Conservation (phyloP, 257 asterid species). For the Cynanchum wilfordii region DNA sequence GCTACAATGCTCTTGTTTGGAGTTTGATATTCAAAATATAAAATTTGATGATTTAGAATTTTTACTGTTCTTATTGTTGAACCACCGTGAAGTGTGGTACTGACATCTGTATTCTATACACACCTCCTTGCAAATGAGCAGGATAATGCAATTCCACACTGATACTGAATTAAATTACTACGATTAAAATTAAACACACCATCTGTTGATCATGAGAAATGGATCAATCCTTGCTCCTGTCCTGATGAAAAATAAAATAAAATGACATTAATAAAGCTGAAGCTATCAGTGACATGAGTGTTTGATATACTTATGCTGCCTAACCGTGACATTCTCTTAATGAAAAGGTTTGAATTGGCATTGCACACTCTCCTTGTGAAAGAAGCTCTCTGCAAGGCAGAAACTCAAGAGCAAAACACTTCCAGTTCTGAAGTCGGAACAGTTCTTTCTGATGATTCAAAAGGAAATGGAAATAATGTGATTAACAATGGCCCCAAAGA, state of each 20-base stretch:
- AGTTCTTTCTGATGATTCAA: constrained; percentile 37
- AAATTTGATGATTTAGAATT: constrained; percentile 3
- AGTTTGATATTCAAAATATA: constrained; percentile 16
- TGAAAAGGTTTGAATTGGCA: constrained; percentile 81
- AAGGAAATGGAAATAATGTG: constrained; percentile 35
- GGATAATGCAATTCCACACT: background rate
- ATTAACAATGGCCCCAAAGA: constrained; percentile 33
- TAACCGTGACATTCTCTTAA: constrained; percentile 3
- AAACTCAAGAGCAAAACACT: constrained; percentile 44
- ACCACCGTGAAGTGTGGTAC: background rate
- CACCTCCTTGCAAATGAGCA: background rate
- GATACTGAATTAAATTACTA: background rate
- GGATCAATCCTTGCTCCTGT: constrained; percentile 4
- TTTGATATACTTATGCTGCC: background rate
- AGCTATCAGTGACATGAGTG: background rate
- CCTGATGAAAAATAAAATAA: background rate
- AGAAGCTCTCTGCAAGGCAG: constrained; percentile 43
- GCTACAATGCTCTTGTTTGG: constrained; percentile 13
- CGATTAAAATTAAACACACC: background rate
- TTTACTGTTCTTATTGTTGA: background rate
- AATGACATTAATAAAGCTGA: background rate
- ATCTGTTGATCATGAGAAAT: background rate
- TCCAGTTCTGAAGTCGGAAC: constrained; percentile 41
- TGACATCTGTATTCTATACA: background rate
- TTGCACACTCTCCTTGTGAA: constrained; percentile 62